Evolutionary conservation across 2,329 filamentous ascomycete species (phyloP).

Genomic region (Talaromyces sp.): DNA sequence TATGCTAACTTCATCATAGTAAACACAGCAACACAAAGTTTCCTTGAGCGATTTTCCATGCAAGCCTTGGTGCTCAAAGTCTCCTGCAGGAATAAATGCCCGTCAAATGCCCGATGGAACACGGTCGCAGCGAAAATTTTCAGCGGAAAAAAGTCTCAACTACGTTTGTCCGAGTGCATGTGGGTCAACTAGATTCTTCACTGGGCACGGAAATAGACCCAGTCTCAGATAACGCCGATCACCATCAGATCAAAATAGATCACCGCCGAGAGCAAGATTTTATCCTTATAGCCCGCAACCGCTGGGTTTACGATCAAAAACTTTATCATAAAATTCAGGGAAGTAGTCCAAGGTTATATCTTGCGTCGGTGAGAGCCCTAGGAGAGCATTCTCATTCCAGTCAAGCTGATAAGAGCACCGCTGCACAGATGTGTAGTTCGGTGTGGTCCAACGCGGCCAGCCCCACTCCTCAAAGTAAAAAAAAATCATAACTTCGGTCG

Average conservation of each 20-base stretch:
- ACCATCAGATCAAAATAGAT: background rate
- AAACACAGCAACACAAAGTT: no score
- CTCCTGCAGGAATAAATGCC: background rate
- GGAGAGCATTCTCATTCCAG: background rate
- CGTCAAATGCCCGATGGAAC: background rate
- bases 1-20: no score
- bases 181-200: slow-evolving; percentile 20
- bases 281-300: background rate
- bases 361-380: slow-evolving; percentile 5
- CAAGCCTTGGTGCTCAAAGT: no score
- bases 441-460: slow-evolving; percentile 3
- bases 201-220: slow-evolving; percentile 10
- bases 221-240: slow-evolving; percentile 17
- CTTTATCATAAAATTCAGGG: background rate
- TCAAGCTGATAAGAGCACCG: slow-evolving; percentile 12
- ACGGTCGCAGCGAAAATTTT: slow-evolving; percentile 1
- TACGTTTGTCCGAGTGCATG: slow-evolving; percentile 9
- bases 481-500: slow-evolving; percentile 17
- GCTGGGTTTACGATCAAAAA: background rate
- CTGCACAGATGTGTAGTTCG: slow-evolving; percentile 5
- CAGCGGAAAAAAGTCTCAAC: background rate
- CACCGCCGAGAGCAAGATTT: background rate
- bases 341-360: slow-evolving; percentile 16
- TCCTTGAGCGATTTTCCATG: no score
- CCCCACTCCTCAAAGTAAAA: slow-evolving; percentile 13